Evolutionary conservation across 306 rosid species (phyloP).

Genomic region (Quercus rubra): DNA sequence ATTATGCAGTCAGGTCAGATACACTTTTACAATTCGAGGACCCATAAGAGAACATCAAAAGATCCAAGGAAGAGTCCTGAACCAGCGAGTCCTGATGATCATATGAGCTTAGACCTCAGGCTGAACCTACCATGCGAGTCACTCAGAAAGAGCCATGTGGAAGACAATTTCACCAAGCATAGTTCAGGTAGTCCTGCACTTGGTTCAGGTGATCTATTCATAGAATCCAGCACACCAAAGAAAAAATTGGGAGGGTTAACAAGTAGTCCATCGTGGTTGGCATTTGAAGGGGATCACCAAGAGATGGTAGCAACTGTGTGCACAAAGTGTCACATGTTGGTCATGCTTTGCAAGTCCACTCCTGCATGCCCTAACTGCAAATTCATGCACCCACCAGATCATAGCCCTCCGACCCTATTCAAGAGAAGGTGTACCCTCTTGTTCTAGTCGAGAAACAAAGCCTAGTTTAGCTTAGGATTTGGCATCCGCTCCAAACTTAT

Average conservation of each 20-base stretch:
- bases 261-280: constrained; percentile 43
- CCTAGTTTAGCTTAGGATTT: constrained; percentile 15
- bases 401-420: constrained; percentile 52
- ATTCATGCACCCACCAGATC: constrained; percentile 71
- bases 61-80: constrained; percentile 47
- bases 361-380: constrained; percentile 96
- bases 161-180: constrained; percentile 20
- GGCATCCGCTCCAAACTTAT: neutral
- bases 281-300: constrained; percentile 42
- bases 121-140: constrained; percentile 72
- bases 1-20: constrained; percentile 71
- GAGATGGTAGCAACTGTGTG: constrained; percentile 95
- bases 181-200: constrained; percentile 6
- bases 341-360: constrained; percentile 82
- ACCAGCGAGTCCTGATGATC: constrained; percentile 15
- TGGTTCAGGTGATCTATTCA: constrained; percentile 13
- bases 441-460: constrained; percentile 22
- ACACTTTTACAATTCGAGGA: constrained; percentile 63
- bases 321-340: constrained; percentile 80
- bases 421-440: constrained; percentile 50
- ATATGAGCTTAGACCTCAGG: constrained; percentile 74
- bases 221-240: constrained; percentile 26
- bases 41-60: constrained; percentile 44
- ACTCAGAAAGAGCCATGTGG: constrained; percentile 24
- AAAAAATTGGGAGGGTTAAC: constrained; percentile 20